A percentile compares a stretch with the other conserved stretches of the same genome.
phyloP scores from a whole-genome alignment of 2,329 filamentous ascomycete genomes.

The Hymenotorrendiella dingleyae region DNA sequence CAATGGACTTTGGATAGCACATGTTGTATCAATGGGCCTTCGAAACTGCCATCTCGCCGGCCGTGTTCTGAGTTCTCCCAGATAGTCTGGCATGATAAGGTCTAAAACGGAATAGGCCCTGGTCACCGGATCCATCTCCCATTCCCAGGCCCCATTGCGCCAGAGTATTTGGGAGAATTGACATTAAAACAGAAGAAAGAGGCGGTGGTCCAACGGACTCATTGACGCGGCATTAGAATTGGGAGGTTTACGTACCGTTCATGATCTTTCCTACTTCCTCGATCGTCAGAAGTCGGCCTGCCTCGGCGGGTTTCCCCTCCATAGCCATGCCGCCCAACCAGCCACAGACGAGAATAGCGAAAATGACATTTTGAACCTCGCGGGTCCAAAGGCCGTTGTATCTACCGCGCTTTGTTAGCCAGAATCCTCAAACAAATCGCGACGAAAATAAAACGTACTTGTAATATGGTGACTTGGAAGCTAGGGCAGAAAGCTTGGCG shows the following conservation, averaged over 20 bases:
- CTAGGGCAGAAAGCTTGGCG: slow-evolving; percentile 61
- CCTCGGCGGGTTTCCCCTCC: slow-evolving; percentile 46
- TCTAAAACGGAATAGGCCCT: no score
- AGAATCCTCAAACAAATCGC: neutral
- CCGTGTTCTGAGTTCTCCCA: no score
- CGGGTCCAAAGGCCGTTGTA: slow-evolving; percentile 84
- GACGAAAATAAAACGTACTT: slow-evolving; percentile 49
- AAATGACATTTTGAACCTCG: slow-evolving; percentile 73
- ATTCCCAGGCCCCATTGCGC: no score
- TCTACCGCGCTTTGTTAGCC: slow-evolving; percentile 25
- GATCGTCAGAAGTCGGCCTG: slow-evolving; percentile 71
- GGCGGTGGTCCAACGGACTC: no score
- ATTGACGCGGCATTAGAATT: no score
- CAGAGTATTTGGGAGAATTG: no score
- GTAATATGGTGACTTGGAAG: slow-evolving; percentile 91
- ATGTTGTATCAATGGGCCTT: neutral
- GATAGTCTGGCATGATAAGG: no score
- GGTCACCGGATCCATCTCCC: no score
- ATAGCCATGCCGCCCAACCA: slow-evolving; percentile 72
- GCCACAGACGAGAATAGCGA: slow-evolving; percentile 50
- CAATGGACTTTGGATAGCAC: neutral
- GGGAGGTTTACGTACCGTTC: slow-evolving; percentile 41
- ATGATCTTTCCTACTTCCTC: slow-evolving; percentile 80
- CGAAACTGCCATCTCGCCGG: no score
- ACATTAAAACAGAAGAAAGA: no score